A percentile compares a stretch with the other conserved stretches of the same genome.
phyloP scores from a whole-genome alignment of 495 filamentous ascomycete species.

The Lepidopterella palustris region DNA sequence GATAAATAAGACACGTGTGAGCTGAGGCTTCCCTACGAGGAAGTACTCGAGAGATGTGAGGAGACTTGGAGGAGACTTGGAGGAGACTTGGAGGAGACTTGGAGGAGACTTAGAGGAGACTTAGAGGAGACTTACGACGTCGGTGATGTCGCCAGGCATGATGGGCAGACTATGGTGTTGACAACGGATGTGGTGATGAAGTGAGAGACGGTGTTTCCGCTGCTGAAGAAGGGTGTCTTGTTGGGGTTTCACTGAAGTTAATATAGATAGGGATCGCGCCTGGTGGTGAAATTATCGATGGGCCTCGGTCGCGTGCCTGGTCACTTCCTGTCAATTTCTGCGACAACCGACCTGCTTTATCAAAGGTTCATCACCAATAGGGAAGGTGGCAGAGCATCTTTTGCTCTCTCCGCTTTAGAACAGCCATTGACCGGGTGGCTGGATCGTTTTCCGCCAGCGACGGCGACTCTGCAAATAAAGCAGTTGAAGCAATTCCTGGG shows the following conservation, averaged over 20 bases:
- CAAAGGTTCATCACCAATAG: background rate
- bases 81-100: too few relatives aligned
- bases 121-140: conserved; percentile 5
- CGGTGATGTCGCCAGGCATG: conserved; percentile 15
- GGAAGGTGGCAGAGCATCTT: conserved; percentile 1
- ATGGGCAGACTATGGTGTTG: background rate
- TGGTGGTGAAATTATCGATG: background rate
- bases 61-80: too few relatives aligned
- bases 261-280: background rate
- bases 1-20: too few relatives aligned
- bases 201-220: background rate
- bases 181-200: background rate
- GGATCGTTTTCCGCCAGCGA: background rate
- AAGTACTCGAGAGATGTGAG: too few relatives aligned
- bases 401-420: background rate
- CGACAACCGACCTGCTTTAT: too few relatives aligned
- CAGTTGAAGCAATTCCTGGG: background rate
- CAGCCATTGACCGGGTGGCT: background rate
- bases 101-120: too few relatives aligned
- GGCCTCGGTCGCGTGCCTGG: background rate
- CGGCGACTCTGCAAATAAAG: background rate
- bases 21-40: too few relatives aligned
- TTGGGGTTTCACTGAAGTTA: background rate
- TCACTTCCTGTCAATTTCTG: background rate
- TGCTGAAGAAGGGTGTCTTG: background rate